Conservation (phyloP, 148 eudicot species). For the Arbutus unedo region DNA sequence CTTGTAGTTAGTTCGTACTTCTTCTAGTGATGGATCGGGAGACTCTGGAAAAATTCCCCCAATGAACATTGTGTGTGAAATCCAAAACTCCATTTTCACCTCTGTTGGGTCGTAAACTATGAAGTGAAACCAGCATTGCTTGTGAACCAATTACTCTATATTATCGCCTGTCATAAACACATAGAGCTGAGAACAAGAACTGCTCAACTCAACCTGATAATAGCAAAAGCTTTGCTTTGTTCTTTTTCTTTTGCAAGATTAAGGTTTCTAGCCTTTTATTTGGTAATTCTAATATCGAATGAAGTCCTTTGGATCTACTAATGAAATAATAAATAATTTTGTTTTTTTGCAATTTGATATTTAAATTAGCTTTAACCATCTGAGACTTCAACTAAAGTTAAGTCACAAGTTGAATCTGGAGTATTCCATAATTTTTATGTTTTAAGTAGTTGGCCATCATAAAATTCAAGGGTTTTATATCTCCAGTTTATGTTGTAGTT, state of each 20-base stretch:
- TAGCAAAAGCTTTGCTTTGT: too few species aligned
- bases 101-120: background rate
- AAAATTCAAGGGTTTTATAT: background rate
- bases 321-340: background rate
- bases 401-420: background rate
- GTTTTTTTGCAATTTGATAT: background rate
- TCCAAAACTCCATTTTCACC: background rate
- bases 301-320: background rate
- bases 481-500: conserved; percentile 19
- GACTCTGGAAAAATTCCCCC: background rate
- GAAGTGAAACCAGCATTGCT: background rate
- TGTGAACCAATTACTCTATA: background rate
- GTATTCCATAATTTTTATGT: background rate
- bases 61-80: background rate
- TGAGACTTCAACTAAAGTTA: background rate
- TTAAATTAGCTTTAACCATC: background rate
- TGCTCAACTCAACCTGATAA: background rate
- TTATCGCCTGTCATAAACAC: background rate
- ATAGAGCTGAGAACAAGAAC: background rate
- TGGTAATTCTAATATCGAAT: background rate
- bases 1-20: background rate
- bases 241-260: too few species aligned
- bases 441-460: conserved; percentile 5
- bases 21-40: background rate
- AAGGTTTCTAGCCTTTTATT: background rate